Percentiles rank a stretch among this genome's conserved stretches.
Evolutionary conservation across 208 protist genomes (phyloP).

Genomic region (Naegleria gruberi): DNA sequence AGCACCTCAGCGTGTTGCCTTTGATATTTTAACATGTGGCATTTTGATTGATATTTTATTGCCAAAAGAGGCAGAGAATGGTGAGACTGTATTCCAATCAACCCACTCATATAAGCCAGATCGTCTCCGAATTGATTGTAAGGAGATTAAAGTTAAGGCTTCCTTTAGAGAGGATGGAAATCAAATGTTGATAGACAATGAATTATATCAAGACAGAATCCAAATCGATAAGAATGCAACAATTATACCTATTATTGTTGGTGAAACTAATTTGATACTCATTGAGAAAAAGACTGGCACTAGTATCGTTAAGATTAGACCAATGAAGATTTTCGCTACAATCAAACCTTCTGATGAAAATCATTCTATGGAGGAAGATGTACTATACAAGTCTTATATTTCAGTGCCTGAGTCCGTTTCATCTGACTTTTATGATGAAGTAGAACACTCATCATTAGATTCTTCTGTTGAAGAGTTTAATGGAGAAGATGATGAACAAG

Average conservation of each 20-base stretch:
- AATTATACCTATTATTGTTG: neutral
- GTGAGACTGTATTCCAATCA: neutral
- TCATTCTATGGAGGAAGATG: too few relatives aligned
- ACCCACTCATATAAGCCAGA: neutral
- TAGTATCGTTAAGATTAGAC: neutral
- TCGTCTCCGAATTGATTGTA: neutral
- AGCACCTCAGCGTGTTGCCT: neutral
- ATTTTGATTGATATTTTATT: neutral
- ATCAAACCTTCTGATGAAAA: neutral
- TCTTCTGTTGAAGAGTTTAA: neutral
- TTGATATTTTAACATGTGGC: neutral
- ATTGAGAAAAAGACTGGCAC: neutral
- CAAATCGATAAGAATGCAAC: neutral
- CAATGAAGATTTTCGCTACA: neutral
- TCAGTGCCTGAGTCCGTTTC: too few relatives aligned
- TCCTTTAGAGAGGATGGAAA: neutral
- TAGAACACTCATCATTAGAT: neutral
- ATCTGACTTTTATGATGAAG: neutral
- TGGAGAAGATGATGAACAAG: neutral
- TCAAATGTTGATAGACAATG: too few relatives aligned
- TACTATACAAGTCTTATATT: neutral
- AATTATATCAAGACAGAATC: neutral
- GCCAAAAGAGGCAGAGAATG: neutral
- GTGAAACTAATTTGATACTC: neutral
- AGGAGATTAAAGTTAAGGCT: neutral